Evolutionary conservation across 2,329 filamentous ascomycete species (phyloP).

Genomic region (Thielaviopsis ethacetica): DNA sequence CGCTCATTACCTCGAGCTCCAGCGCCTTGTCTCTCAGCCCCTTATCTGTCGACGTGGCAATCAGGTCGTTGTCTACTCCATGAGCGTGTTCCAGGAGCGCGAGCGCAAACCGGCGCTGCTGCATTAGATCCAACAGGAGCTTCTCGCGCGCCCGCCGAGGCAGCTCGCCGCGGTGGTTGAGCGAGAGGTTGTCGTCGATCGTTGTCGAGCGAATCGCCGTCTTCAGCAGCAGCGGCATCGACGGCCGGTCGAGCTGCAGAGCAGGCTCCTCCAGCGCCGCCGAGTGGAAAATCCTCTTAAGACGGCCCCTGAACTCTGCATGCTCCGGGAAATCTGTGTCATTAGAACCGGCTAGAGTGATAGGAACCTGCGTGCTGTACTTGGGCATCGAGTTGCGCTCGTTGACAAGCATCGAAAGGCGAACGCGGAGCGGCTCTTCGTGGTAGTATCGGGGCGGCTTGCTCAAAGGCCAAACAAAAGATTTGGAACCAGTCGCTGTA

Average conservation of each 20-base stretch:
- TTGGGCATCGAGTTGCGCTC: slow-evolving; percentile 2
- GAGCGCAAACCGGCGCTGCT: neutral
- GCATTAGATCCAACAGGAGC: slow-evolving; percentile 2
- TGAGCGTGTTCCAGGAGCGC: neutral
- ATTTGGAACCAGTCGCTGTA: neutral
- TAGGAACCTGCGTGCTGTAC: neutral
- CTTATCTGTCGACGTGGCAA: neutral
- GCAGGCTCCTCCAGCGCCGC: neutral
- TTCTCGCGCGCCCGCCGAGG: slow-evolving; percentile 7
- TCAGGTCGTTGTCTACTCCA: slow-evolving; percentile 1
- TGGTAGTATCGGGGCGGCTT: neutral
- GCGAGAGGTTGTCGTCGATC: slow-evolving; percentile 4
- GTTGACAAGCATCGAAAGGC: neutral
- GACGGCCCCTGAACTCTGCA: neutral
- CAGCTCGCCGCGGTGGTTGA: slow-evolving; percentile 5
- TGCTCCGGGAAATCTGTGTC: slow-evolving; percentile 1
- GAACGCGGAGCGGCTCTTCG: neutral
- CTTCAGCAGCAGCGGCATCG: neutral
- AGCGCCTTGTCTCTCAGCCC: neutral
- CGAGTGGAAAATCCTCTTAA: neutral
- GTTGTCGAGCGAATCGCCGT: neutral
- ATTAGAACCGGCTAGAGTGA: neutral
- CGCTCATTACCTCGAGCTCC: neutral
- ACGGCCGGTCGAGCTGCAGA: neutral
- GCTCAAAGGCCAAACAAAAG: neutral